A percentile compares a stretch with the other conserved stretches of the same genome.
Conservation (phyloP, 345 rosid genomes). For the Linum lewisii region DNA sequence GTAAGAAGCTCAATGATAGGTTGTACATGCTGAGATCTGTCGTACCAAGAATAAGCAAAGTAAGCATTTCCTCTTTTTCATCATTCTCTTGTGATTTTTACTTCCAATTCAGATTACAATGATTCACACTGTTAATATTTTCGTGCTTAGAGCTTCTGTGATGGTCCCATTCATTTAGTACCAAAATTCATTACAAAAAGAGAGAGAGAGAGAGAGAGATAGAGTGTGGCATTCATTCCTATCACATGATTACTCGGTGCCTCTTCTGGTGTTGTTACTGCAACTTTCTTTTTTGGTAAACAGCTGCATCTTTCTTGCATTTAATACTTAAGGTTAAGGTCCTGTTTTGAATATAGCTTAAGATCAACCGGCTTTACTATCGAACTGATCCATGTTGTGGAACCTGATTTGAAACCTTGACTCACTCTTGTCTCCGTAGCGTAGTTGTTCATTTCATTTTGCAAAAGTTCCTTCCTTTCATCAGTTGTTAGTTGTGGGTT, state of each 20-base stretch:
- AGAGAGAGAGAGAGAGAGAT: too few species aligned
- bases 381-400: neutral
- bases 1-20: constrained; percentile 59
- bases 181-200: neutral
- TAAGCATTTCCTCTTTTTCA: constrained; percentile 26
- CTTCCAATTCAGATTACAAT: neutral
- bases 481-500: neutral
- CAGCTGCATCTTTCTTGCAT: neutral
- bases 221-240: constrained; percentile 12
- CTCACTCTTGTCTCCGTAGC: neutral
- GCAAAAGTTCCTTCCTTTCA: neutral
- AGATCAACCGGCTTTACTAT: neutral
- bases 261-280: too few species aligned
- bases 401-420: neutral
- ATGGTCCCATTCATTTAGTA: constrained; percentile 1
- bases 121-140: neutral
- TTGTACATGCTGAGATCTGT: constrained; percentile 85
- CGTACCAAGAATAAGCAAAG: constrained; percentile 98
- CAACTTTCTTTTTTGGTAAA: too few species aligned
- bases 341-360: neutral
- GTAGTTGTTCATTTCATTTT: neutral
- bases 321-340: neutral
- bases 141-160: neutral
- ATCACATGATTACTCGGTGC: too few species aligned
- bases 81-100: constrained; percentile 17